A percentile compares a stretch with the other conserved stretches of the same genome.
Conservation (phyloP, 306 rosid genomes). For the Quercus cerris region DNA sequence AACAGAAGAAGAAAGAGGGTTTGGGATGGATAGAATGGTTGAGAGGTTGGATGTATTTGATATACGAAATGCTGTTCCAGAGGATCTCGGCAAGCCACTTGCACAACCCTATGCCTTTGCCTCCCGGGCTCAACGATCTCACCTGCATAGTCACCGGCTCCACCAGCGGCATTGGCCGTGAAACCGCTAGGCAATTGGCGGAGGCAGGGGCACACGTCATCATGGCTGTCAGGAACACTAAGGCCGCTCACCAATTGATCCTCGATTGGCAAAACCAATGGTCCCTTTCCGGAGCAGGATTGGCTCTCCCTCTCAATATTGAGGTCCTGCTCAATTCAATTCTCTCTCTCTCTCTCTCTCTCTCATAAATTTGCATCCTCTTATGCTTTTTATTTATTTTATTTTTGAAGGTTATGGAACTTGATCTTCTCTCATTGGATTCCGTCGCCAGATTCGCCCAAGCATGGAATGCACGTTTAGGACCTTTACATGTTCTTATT, state of each 20-base stretch:
- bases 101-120: slow-evolving; percentile 80
- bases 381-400: neutral
- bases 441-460: slow-evolving; percentile 81
- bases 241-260: slow-evolving; percentile 75
- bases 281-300: slow-evolving; percentile 32
- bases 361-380: too few relatives aligned
- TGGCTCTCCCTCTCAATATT: slow-evolving; percentile 83
- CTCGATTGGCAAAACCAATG: slow-evolving; percentile 89
- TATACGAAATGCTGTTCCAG: slow-evolving; percentile 81
- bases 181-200: slow-evolving; percentile 98
- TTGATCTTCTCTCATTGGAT: slow-evolving; percentile 92
- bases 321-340: slow-evolving; percentile 48
- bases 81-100: slow-evolving; percentile 85
- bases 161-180: slow-evolving; percentile 93
- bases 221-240: slow-evolving; percentile 96
- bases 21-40: slow-evolving; percentile 93
- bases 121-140: slow-evolving; percentile 65
- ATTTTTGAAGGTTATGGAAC: slow-evolving; percentile 68
- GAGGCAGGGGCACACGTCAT: slow-evolving; percentile 94
- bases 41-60: slow-evolving; percentile 63
- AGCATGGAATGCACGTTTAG: slow-evolving; percentile 84
- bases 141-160: slow-evolving; percentile 93
- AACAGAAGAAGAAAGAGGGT: slow-evolving; percentile 35
- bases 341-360: too few relatives aligned
- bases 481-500: slow-evolving; percentile 87